A percentile compares a stretch with the other conserved stretches of the same genome.
phyloP scores from a whole-genome alignment of 2,329 filamentous ascomycete species.

The Fusarium anguioides region DNA sequence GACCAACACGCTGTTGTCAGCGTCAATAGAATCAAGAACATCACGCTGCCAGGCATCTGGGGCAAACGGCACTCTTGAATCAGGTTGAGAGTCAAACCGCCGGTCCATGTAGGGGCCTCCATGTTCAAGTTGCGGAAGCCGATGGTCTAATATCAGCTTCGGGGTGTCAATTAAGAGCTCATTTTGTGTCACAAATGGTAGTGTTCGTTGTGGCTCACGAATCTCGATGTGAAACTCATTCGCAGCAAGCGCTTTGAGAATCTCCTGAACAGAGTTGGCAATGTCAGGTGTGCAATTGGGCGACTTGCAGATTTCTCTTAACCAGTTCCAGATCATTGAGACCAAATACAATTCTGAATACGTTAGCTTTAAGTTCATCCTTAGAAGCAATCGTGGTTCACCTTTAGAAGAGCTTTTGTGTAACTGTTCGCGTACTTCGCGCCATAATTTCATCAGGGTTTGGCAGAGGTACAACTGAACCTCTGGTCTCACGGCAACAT shows the following conservation, averaged over 20 bases:
- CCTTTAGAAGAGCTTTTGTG: neutral
- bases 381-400: neutral
- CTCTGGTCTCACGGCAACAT: neutral
- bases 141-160: constrained; percentile 3
- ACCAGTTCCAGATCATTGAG: constrained; percentile 40
- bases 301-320: constrained; percentile 30
- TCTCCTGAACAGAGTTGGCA: constrained; percentile 17
- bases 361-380: neutral
- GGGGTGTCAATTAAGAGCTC: neutral
- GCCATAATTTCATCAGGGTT: neutral
- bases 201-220: neutral
- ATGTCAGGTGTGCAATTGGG: constrained; percentile 22
- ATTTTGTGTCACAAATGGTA: constrained; percentile 16
- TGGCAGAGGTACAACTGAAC: constrained; percentile 10
- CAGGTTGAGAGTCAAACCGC: constrained; percentile 75
- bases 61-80: constrained; percentile 75
- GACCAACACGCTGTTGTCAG: constrained; percentile 75
- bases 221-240: constrained; percentile 7
- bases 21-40: constrained; percentile 79
- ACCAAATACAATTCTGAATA: constrained; percentile 37
- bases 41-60: constrained; percentile 82
- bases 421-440: neutral
- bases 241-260: constrained; percentile 12
- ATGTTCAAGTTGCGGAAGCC: constrained; percentile 71
- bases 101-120: constrained; percentile 80